Evolutionary conservation across 2,329 filamentous ascomycete species (phyloP), one percentile per base, ranked within the genome.

Genomic region (Myriosclerotinia scirpicola): DNA sequence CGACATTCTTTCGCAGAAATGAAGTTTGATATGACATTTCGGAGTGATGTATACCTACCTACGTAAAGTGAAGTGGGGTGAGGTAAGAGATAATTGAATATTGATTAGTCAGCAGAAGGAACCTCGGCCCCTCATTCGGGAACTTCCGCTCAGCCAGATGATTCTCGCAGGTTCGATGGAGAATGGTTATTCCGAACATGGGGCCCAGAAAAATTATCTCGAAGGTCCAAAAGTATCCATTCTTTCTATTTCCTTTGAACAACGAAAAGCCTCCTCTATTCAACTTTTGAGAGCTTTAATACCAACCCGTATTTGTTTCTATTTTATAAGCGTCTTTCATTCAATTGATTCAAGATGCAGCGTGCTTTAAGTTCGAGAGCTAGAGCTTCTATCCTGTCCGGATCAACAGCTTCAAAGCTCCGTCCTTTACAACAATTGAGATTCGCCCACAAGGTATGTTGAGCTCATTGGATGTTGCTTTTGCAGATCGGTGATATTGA

Each of bases 361-460:
- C 92, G 95, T 82, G 93, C 93, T 82, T 86, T 99, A 78, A 87
- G 91, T 79, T 92, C 91, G 75, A 85, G 92, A 83, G 88, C 92
- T 78, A 85, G 92, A 83, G 88, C 92, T 78, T 91, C 92, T 74
- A 87, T 89, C 84, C 87, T 94, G 75, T 90, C 88, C 72, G 86
- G 82, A 69, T 90, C 88, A 72, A 86, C 82, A 70, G 82, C 87
- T 73, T 81, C 82, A 75, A 87, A 85, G 78, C 84, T 89, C 79
- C 87, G 88, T 76, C 83, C 88, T 69, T 55, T 72, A 44, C 92
- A 96, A 81, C 94, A 98, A 84, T 87, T 96, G 80, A 88, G 95
- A 79, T 99, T 96, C 80, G 92, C 94, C 73, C 94, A 98, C 87
- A 98, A 98, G 92, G 93, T 96, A 85, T 60, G 83, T 73, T 30